A percentile compares a stretch with the other conserved stretches of the same genome.
phyloP scores from a whole-genome alignment of 2,329 filamentous ascomycete genomes.

The Mollisia scopiformis region DNA sequence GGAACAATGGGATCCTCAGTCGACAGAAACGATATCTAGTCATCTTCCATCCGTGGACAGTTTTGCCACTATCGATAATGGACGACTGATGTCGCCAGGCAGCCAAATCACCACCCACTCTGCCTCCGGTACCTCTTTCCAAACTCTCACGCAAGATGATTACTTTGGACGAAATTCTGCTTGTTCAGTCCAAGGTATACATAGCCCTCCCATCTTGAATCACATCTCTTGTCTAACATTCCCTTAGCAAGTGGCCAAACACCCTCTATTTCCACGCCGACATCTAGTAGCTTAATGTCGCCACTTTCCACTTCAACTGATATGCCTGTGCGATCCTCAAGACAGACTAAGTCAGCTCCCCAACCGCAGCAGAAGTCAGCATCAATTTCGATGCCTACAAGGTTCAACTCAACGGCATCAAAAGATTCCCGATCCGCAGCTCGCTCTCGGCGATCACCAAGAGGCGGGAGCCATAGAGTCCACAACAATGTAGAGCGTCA shows the following conservation, averaged over 20 bases:
- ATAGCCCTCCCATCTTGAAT: not conserved
- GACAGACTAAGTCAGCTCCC: no score
- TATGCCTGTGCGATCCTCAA: no score
- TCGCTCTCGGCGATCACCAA: not conserved
- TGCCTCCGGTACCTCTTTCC: not conserved
- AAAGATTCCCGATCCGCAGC: not conserved
- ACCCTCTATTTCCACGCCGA: no score
- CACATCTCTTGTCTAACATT: not conserved
- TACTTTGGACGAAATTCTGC: not conserved
- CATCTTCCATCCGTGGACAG: not conserved
- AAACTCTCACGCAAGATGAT: not conserved
- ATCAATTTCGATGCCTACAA: not conserved
- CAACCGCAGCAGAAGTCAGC: not conserved
- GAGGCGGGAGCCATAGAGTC: not conserved
- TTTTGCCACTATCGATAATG: not conserved
- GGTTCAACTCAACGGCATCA: not conserved
- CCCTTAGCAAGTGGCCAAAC: no score
- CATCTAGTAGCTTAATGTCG: no score
- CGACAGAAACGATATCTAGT: not conserved
- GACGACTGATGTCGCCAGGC: not conserved
- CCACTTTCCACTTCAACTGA: no score
- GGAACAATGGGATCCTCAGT: not conserved
- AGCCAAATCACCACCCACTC: not conserved
- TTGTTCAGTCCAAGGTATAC: not conserved
- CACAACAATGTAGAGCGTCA: conserved; percentile 12